Evolutionary conservation across 495 filamentous ascomycete genomes (phyloP).

Genomic region (Penicillium dipodomyicola): DNA sequence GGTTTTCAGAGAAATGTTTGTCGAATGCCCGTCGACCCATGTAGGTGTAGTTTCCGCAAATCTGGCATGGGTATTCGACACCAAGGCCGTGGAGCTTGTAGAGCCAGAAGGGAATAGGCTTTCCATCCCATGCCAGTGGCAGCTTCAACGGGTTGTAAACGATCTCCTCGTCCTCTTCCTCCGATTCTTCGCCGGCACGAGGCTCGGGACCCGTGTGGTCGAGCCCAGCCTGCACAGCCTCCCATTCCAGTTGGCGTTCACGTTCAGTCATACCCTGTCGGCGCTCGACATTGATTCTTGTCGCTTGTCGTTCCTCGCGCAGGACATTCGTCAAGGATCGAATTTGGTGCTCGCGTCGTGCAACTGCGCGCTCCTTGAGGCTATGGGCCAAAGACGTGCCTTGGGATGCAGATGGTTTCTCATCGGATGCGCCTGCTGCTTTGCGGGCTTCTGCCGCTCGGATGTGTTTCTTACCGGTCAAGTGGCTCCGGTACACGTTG

Average conservation of each 20-base stretch:
- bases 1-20: conserved; percentile 94
- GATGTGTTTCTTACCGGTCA: conserved; percentile 89
- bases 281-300: conserved; percentile 87
- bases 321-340: conserved; percentile 73
- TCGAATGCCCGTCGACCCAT: conserved; percentile 95
- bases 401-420: conserved; percentile 23
- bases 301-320: conserved; percentile 76
- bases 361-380: conserved; percentile 86
- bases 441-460: conserved; percentile 66
- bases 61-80: conserved; percentile 91
- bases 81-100: conserved; percentile 96
- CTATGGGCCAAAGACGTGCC: conserved; percentile 46
- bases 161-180: conserved; percentile 68
- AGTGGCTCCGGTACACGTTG: conserved; percentile 87
- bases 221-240: conserved; percentile 71
- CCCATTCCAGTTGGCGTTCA: conserved; percentile 86
- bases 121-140: conserved; percentile 94
- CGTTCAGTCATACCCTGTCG: conserved; percentile 94
- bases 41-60: conserved; percentile 97
- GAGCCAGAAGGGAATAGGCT: conserved; percentile 98
- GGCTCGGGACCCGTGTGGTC: conserved; percentile 45
- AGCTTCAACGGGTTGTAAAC: conserved; percentile 97
- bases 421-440: conserved; percentile 36
- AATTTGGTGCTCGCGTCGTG: conserved; percentile 82
- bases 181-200: conserved; percentile 59